Percentiles rank a stretch among this genome's conserved stretches.
phyloP scores from a whole-genome alignment of 2,329 filamentous ascomycete species.

The Sordariomycetes sp. region DNA sequence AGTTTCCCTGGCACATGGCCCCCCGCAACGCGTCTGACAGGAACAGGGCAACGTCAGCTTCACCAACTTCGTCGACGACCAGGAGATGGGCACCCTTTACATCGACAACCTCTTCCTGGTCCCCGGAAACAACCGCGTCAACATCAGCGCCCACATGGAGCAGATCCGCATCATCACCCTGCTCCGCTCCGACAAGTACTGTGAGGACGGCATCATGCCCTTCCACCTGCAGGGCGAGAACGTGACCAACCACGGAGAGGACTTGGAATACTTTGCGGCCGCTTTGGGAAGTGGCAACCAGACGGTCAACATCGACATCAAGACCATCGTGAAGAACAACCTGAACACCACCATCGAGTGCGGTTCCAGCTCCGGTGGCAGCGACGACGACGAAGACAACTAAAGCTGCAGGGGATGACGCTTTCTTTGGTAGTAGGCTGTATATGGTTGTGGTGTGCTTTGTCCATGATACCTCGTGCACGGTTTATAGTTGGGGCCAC shows the following conservation, averaged over 20 bases:
- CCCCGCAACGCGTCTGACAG: background rate
- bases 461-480: conserved; percentile 3
- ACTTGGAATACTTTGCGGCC: conserved; percentile 45
- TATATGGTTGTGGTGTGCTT: no score
- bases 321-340: conserved; percentile 26
- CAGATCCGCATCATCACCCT: conserved; percentile 34
- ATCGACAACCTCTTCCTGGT: conserved; percentile 48
- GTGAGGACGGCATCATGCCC: conserved; percentile 43
- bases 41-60: conserved; percentile 53
- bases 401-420: no score
- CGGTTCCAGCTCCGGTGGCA: conserved; percentile 9
- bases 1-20: conserved; percentile 15
- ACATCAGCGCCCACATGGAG: conserved; percentile 44
- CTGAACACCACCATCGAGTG: conserved; percentile 18
- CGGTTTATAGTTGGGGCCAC: background rate
- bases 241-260: conserved; percentile 40
- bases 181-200: conserved; percentile 32
- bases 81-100: conserved; percentile 43
- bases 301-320: conserved; percentile 43
- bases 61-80: conserved; percentile 43
- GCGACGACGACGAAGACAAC: background rate
- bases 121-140: conserved; percentile 49
- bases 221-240: conserved; percentile 43
- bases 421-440: background rate
- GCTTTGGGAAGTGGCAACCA: conserved; percentile 43